phyloP scores from a whole-genome alignment of 768 basidiomycete species.

The Clavulina sp. region DNA sequence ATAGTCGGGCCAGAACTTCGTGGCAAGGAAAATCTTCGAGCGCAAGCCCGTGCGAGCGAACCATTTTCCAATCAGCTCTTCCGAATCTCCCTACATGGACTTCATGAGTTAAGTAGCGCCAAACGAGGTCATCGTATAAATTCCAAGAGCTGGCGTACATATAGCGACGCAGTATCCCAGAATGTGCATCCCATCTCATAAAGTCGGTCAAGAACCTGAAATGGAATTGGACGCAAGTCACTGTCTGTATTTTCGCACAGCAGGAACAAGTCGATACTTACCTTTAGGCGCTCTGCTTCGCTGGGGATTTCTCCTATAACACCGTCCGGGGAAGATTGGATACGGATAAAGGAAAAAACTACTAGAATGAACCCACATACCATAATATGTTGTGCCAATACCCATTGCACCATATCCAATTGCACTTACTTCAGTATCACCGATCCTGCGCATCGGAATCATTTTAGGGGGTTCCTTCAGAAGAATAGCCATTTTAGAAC shows the following conservation, averaged over 20 bases:
- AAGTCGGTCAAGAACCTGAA: slow-evolving; percentile 28
- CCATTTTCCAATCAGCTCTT: slow-evolving; percentile 32
- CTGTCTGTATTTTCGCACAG: neutral
- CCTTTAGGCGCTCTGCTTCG: slow-evolving; percentile 47
- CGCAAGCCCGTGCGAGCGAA: slow-evolving; percentile 36
- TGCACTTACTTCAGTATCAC: no score
- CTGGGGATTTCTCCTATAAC: no score
- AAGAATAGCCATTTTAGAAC: no score
- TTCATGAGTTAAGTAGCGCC: neutral
- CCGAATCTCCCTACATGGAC: slow-evolving; percentile 23
- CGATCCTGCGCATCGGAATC: no score
- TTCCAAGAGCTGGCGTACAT: no score
- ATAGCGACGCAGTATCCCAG: slow-evolving; percentile 23
- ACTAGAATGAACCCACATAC: no score
- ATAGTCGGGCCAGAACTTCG: slow-evolving; percentile 26
- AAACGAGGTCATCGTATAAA: no score
- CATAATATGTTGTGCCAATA: no score
- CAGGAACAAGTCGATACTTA: slow-evolving; percentile 14
- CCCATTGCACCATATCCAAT: no score
- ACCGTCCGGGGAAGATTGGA: no score
- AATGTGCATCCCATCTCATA: slow-evolving; percentile 26
- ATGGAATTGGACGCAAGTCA: neutral
- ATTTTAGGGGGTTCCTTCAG: no score
- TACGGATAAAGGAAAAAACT: no score
- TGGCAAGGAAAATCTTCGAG: slow-evolving; percentile 43